Base-by-base conservation (phyloP, 768 basidiomycete genomes). In the Mycena haematopus region DNA sequence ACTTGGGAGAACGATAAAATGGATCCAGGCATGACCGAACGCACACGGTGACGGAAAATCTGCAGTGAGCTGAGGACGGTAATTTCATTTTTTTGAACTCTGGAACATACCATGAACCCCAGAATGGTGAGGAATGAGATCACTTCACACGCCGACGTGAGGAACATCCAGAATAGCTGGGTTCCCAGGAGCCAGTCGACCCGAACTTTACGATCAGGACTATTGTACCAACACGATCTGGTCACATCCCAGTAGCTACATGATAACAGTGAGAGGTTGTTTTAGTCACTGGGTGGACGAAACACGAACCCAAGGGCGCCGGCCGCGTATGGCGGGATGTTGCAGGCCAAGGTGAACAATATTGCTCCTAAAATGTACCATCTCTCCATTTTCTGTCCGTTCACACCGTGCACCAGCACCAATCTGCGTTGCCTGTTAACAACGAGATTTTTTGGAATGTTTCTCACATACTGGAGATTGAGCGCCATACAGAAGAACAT, bases 351-450 rank as follows among this genome's bases (percentile, higher is more conserved):
- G 8, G 33, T 6, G 3, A 56, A 2, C 14, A 40, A 6, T 14
- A 56, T n/a, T 29, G 22, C 46, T 7, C 36, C 53, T 21, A 47
- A n/a, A 24, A 65, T 24, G 33, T 65, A 65, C 13, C 50, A 65
- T 10, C 50, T 55, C 24, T 61, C 64, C 58, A 65, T 65, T 44
- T 44, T 53, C 50, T 56, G 40, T 25, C 52, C 62, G 49, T 57
- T n/a, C 14, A 58, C 40, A n/a, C 24, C 52, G 36, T 55, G 58
- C 0, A 60, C 52, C 2, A 65, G 35, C 15, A 65, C 57, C 52
- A 65, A n/a, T 36, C 57, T 60, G 36, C 36, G 36, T 36, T 36
- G 13, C 36, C 13, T 36, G 9, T 36, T 11, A 36, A 11, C 9
- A 36, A 3, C n/a, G 36, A 9, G 11, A 15, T 10, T 36, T 3